phyloP scores from a whole-genome alignment of 257 asterid species.

The Lantana camara region DNA sequence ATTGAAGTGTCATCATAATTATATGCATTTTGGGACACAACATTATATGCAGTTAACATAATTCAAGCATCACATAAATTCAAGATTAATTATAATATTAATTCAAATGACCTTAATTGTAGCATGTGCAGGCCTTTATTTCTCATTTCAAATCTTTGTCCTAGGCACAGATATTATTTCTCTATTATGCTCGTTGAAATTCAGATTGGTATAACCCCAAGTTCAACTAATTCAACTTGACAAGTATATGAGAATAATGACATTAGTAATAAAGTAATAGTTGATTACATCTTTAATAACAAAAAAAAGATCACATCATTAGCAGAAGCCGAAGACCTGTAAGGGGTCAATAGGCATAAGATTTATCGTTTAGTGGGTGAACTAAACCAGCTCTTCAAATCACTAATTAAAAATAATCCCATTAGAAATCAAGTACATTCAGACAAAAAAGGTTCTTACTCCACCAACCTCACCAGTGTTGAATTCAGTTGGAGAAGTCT shows the following conservation, averaged over 20 bases:
- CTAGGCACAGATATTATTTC: too few species aligned
- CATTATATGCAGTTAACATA: too few species aligned
- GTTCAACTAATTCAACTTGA: slow-evolving; percentile 20
- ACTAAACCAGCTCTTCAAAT: slow-evolving; percentile 41
- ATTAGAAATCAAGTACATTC: background rate
- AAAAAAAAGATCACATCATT: background rate
- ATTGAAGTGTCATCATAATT: too few species aligned
- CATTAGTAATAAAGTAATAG: slow-evolving; percentile 3
- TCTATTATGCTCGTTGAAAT: slow-evolving; percentile 10
- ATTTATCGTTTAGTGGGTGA: slow-evolving; percentile 63
- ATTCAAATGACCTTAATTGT: too few species aligned
- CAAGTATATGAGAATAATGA: background rate
- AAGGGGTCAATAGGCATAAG: slow-evolving; percentile 22
- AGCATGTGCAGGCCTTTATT: too few species aligned
- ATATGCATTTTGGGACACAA: too few species aligned
- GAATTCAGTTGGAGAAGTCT: slow-evolving; percentile 37
- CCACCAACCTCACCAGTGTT: slow-evolving; percentile 51
- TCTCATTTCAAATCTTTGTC: too few species aligned
- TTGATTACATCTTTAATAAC: background rate
- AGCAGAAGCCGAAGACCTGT: background rate
- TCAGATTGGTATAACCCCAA: background rate
- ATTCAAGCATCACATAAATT: too few species aligned
- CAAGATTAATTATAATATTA: too few species aligned
- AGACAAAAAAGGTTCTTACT: slow-evolving; percentile 24
- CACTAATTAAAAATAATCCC: background rate